Conservation (phyloP, 805 yeast genomes). For the Starmerella davenportii region DNA sequence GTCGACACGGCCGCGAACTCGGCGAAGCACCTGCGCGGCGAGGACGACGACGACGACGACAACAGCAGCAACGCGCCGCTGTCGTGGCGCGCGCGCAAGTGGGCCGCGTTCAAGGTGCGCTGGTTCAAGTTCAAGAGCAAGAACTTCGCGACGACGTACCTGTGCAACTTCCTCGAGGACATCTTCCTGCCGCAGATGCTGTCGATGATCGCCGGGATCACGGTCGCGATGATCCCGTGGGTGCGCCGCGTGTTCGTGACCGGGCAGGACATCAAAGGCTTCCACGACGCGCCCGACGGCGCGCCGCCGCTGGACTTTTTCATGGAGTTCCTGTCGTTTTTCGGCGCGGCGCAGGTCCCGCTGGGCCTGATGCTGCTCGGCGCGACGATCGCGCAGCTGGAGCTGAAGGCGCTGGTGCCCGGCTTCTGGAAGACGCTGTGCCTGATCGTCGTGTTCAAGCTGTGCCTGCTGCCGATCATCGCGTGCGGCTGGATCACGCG, state of each 20-base stretch:
- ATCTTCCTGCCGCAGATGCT: slow-evolving; percentile 50
- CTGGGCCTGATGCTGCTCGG: slow-evolving; percentile 68
- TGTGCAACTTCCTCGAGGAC: slow-evolving; percentile 29
- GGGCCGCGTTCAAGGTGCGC: slow-evolving; percentile 15
- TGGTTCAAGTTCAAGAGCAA: slow-evolving; percentile 12
- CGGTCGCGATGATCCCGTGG: slow-evolving; percentile 76
- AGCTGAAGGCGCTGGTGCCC: slow-evolving; percentile 38
- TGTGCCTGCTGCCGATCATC: slow-evolving; percentile 59
- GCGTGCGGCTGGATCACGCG: slow-evolving; percentile 56
- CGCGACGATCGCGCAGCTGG: slow-evolving; percentile 67
- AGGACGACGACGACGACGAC: slow-evolving; percentile 4
- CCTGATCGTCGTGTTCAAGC: slow-evolving; percentile 36
- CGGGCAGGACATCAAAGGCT: slow-evolving; percentile 26
- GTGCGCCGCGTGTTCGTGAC: slow-evolving; percentile 46
- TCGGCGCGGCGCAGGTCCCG: slow-evolving; percentile 81
- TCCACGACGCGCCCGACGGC: slow-evolving; percentile 68
- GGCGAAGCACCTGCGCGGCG: neutral
- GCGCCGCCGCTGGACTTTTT: slow-evolving; percentile 69
- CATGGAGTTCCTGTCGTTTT: slow-evolving; percentile 61
- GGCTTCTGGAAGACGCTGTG: slow-evolving; percentile 51
- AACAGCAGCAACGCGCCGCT: neutral
- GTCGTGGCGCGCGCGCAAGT: neutral
- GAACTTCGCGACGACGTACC: slow-evolving; percentile 6
- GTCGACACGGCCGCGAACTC: neutral
- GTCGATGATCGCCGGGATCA: slow-evolving; percentile 45